phyloP scores from a whole-genome alignment of 768 basidiomycete genomes.

The Tubosaeta sp. region DNA sequence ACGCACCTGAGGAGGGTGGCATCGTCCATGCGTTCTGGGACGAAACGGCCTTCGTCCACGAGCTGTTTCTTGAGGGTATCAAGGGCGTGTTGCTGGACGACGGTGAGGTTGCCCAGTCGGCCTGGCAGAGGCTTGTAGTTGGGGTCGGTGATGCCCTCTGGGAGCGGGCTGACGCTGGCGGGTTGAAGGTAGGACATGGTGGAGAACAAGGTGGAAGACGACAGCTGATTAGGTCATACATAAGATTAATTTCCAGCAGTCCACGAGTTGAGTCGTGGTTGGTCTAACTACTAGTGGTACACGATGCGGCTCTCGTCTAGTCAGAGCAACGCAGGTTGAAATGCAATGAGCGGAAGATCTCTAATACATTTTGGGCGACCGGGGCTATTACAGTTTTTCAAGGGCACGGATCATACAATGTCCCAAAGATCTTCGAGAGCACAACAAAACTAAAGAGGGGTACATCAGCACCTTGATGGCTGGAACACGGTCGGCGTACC shows the following conservation, averaged over 20 bases:
- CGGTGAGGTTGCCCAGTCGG: conserved; percentile 72
- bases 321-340: conserved; percentile 32
- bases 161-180: conserved; percentile 53
- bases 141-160: conserved; percentile 57
- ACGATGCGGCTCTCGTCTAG: conserved; percentile 14
- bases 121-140: conserved; percentile 68
- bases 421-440: conserved; percentile 95
- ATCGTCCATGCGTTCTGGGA: conserved; percentile 66
- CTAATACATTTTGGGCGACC: conserved; percentile 8
- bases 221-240: conserved; percentile 17
- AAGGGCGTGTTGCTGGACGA: conserved; percentile 58
- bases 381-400: not conserved
- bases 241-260: conserved; percentile 32
- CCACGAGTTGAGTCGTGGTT: conserved; percentile 32
- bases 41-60: conserved; percentile 55
- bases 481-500: conserved; percentile 44
- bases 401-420: conserved; percentile 63
- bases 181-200: conserved; percentile 31
- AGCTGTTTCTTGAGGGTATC: conserved; percentile 66
- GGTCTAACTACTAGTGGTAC: conserved; percentile 24
- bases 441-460: conserved; percentile 67
- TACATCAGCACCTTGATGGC: conserved; percentile 1
- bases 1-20: conserved; percentile 61
- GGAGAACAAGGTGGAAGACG: conserved; percentile 3
- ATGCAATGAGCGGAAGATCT: conserved; percentile 19